phyloP scores from a whole-genome alignment of 2,329 filamentous ascomycete genomes.

The Paraconiothyrium brasiliense region DNA sequence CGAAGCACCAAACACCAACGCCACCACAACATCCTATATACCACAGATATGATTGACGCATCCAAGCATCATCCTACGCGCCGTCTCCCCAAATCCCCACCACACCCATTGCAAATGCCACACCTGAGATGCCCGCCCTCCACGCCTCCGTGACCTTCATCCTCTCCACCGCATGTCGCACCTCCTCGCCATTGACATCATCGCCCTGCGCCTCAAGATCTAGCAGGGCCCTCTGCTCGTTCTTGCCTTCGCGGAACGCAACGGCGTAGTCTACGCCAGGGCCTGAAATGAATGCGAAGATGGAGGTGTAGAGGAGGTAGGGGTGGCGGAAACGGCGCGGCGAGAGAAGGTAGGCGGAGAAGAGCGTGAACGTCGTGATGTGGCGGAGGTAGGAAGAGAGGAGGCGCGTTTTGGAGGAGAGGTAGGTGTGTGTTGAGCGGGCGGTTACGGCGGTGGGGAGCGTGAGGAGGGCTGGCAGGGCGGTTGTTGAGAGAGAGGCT shows the following conservation, averaged over 20 bases:
- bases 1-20: background rate
- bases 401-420: slow-evolving; percentile 65
- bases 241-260: slow-evolving; percentile 31
- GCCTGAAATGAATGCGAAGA: slow-evolving; percentile 66
- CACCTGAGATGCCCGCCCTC: slow-evolving; percentile 53
- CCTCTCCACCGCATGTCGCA: slow-evolving; percentile 56
- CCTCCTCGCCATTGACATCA: slow-evolving; percentile 60
- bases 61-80: slow-evolving; percentile 26
- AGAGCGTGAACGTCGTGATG: slow-evolving; percentile 75
- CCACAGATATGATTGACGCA: background rate
- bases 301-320: slow-evolving; percentile 85
- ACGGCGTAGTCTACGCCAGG: slow-evolving; percentile 50
- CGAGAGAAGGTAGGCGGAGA: slow-evolving; percentile 80
- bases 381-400: slow-evolving; percentile 70
- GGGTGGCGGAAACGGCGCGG: slow-evolving; percentile 81
- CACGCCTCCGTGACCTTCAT: slow-evolving; percentile 54
- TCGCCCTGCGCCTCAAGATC: slow-evolving; percentile 48
- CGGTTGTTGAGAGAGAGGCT: slow-evolving; percentile 80
- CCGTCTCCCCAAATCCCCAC: slow-evolving; percentile 62
- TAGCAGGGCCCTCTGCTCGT: slow-evolving; percentile 34
- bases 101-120: slow-evolving; percentile 58
- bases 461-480: slow-evolving; percentile 80
- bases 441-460: slow-evolving; percentile 80
- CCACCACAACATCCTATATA: background rate
- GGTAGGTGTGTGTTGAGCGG: slow-evolving; percentile 66